Evolutionary conservation across 169 alveolate genomes (phyloP).

Genomic region (Blepharisma undulans): DNA sequence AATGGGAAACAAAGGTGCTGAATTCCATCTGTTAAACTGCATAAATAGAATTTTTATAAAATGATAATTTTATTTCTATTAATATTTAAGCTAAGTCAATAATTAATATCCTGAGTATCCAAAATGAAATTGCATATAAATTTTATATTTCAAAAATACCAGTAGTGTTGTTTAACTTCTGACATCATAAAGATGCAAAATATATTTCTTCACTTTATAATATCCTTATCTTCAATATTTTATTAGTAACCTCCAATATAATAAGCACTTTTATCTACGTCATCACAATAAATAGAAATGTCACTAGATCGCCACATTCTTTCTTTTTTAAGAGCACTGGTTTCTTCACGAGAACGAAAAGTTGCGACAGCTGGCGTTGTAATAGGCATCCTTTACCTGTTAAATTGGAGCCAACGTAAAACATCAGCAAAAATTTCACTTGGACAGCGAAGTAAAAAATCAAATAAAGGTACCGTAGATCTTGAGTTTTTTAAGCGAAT

Average conservation of each 20-base stretch:
- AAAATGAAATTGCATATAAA: no score
- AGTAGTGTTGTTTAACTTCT: background rate
- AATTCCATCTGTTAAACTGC: background rate
- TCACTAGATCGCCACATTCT: conserved; percentile 23
- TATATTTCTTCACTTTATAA: background rate
- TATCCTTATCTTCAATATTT: background rate
- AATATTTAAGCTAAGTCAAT: no score
- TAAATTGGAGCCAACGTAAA: background rate
- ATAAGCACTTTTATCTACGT: background rate
- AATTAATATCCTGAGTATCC: background rate
- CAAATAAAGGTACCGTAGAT: conserved; percentile 72
- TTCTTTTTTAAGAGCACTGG: background rate
- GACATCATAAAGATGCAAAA: background rate
- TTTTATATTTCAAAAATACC: background rate
- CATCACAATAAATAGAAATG: conserved; percentile 6
- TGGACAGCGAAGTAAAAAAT: background rate
- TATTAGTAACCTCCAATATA: background rate
- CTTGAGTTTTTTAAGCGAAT: conserved; percentile 61
- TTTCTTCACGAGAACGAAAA: conserved; percentile 13
- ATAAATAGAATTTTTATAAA: no score
- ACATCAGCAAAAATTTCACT: background rate
- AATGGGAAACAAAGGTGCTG: background rate
- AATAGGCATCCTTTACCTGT: background rate
- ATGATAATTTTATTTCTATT: background rate
- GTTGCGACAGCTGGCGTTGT: conserved; percentile 25